Conservation (phyloP, 352 stramenopile species). For the Globisporangium yorkense region DNA sequence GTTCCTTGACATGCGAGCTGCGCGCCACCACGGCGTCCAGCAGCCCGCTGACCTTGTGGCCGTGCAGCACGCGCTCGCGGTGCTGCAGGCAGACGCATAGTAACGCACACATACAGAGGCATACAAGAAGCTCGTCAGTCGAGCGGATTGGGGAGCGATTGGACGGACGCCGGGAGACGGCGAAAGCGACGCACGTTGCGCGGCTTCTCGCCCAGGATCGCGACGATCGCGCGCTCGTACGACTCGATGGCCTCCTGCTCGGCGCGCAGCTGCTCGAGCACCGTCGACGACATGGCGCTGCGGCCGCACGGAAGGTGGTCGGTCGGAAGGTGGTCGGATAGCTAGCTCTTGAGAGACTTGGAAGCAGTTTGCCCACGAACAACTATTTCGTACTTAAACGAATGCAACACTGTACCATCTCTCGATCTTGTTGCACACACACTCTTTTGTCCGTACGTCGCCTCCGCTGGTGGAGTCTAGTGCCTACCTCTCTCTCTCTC, state of each 20-base stretch:
- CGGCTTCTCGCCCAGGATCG: constrained; percentile 70
- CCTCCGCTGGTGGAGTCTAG: not conserved
- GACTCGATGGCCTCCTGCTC: constrained; percentile 80
- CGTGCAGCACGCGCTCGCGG: constrained; percentile 66
- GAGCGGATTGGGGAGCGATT: not conserved
- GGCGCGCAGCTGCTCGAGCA: constrained; percentile 76
- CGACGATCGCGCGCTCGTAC: constrained; percentile 65
- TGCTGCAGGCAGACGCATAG: constrained; percentile 31
- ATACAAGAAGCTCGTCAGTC: not conserved
- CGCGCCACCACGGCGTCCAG: constrained; percentile 63
- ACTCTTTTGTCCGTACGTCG: not conserved
- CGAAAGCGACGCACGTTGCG: constrained; percentile 53
- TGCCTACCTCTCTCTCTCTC: not conserved
- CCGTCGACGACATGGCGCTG: constrained; percentile 72
- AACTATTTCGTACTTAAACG: not conserved
- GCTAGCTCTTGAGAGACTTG: no score
- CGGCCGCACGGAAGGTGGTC: not conserved
- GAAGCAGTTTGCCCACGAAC: no score
- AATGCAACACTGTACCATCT: not conserved
- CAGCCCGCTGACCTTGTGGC: constrained; percentile 80
- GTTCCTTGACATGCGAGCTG: constrained; percentile 65
- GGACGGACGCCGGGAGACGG: not conserved
- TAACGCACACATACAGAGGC: constrained; percentile 1
- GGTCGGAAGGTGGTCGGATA: not conserved
- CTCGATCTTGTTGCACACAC: not conserved